A percentile compares a stretch with the other conserved stretches of the same genome.
These are phyloP conservation scores for Ascomycota sp. DNA, from an alignment of 2,329 filamentous ascomycete species.

Conservation along the genomic window DNA sequence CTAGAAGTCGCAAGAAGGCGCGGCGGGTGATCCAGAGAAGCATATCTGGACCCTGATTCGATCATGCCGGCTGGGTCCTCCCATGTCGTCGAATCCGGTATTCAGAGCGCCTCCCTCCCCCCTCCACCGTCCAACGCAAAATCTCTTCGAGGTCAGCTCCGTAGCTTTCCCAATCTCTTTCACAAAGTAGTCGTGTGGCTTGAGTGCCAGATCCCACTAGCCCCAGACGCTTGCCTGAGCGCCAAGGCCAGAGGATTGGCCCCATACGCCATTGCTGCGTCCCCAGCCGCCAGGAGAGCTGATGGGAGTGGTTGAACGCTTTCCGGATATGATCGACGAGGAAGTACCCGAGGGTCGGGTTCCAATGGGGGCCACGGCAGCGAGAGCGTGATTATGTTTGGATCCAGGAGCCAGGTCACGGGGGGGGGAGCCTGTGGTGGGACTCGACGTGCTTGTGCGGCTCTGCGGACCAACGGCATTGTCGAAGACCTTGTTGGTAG, in stretches of 20 bases:
- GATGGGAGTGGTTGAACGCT: conserved; percentile 74
- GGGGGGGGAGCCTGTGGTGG: conserved; percentile 57
- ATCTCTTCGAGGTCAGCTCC: no score
- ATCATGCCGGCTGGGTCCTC: not conserved
- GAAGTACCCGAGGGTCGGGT: conserved; percentile 54
- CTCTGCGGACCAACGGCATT: conserved; percentile 34
- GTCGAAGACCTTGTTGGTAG: conserved; percentile 39
- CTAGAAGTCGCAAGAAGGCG: no score
- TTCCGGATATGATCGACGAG: conserved; percentile 28
- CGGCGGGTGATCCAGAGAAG: no score
- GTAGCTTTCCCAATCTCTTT: no score
- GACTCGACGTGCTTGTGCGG: conserved; percentile 72
- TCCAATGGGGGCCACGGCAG: conserved; percentile 75
- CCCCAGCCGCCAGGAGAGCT: conserved; percentile 80
- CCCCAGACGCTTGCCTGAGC: conserved; percentile 92
- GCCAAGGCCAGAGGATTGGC: conserved; percentile 59
- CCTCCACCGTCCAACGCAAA: conserved; percentile 9
- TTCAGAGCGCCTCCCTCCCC: no score
- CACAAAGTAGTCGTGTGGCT: no score
- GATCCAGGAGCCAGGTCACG: conserved; percentile 34
- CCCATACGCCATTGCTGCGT: conserved; percentile 66
- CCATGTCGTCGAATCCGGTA: conserved; percentile 2
- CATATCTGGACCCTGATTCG: no score
- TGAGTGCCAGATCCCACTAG: conserved; percentile 23
- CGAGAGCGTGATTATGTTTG: conserved; percentile 33